phyloP scores from a whole-genome alignment of 2,329 filamentous ascomycete species.

The Truncatella angustata region DNA sequence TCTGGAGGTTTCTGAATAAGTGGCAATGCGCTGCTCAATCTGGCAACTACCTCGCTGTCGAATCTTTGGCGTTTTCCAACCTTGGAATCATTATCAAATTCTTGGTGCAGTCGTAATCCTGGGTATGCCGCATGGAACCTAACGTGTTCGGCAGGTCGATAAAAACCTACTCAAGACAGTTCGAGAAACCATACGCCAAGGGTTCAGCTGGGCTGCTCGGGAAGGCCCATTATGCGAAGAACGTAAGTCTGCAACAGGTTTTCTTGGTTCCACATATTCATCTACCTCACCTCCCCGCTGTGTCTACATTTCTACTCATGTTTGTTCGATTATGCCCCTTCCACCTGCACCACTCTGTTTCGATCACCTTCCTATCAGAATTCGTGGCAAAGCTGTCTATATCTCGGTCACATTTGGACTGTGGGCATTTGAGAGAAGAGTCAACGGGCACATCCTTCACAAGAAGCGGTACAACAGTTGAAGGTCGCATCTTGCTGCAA shows the following conservation, averaged over 20 bases:
- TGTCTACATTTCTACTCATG: not conserved
- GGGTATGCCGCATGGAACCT: constrained; percentile 8
- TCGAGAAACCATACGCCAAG: constrained; percentile 89
- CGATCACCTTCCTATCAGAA: not conserved
- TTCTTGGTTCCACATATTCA: not conserved
- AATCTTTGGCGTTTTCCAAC: constrained; percentile 6
- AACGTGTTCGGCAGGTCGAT: constrained; percentile 62
- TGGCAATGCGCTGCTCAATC: constrained; percentile 10
- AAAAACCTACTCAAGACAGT: constrained; percentile 86
- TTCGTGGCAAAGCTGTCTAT: not conserved
- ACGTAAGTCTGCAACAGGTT: constrained; percentile 62
- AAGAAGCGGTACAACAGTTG: no score
- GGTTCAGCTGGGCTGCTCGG: constrained; percentile 93
- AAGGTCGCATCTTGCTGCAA: no score
- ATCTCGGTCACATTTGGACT: no score
- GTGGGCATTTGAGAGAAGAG: no score
- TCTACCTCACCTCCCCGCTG: not conserved
- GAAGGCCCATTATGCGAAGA: constrained; percentile 98
- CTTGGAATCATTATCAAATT: not conserved
- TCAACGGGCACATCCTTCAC: no score
- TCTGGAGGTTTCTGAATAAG: not conserved
- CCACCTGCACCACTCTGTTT: not conserved
- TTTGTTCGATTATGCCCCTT: constrained; percentile 2
- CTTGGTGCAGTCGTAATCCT: not conserved
- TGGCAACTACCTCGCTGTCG: constrained; percentile 10